Conservation (phyloP, 768 basidiomycete species). For the Strobilomyces dryophilus region DNA sequence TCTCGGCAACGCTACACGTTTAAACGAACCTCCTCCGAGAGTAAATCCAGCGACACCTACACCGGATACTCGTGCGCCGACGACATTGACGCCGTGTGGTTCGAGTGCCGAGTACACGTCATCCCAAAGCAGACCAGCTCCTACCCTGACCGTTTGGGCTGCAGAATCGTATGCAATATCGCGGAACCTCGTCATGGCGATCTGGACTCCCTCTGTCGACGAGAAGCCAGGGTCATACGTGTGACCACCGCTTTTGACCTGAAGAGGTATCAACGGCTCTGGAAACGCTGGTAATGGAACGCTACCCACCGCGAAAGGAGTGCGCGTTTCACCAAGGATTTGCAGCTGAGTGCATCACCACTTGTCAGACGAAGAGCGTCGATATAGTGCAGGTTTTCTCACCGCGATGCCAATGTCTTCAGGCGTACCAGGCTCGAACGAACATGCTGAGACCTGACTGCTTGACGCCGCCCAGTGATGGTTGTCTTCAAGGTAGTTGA, state of each 20-base stretch:
- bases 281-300: neutral
- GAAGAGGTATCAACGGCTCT: neutral
- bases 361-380: neutral
- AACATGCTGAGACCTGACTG: constrained; percentile 42
- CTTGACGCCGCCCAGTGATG: constrained; percentile 52
- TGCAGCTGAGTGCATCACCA: constrained; percentile 1
- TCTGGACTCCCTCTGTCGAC: too few relatives aligned
- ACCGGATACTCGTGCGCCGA: constrained; percentile 44
- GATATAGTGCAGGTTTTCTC: too few relatives aligned
- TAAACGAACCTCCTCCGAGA: constrained; percentile 48
- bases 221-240: constrained; percentile 37
- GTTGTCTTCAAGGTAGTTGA: constrained; percentile 40
- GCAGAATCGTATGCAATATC: constrained; percentile 35
- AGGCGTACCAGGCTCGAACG: constrained; percentile 29
- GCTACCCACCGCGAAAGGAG: constrained; percentile 9
- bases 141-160: constrained; percentile 32
- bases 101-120: constrained; percentile 51
- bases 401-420: too few relatives aligned
- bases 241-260: constrained; percentile 65
- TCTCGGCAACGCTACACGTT: neutral
- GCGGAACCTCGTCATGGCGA: constrained; percentile 43
- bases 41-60: constrained; percentile 40
- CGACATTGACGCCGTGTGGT: constrained; percentile 48
- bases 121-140: constrained; percentile 49
- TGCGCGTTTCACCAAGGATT: constrained; percentile 38